Evolutionary conservation across 805 yeast species (phyloP), one percentile per base, ranked within the genome.

Genomic region (Isabelozyma gotoi): DNA sequence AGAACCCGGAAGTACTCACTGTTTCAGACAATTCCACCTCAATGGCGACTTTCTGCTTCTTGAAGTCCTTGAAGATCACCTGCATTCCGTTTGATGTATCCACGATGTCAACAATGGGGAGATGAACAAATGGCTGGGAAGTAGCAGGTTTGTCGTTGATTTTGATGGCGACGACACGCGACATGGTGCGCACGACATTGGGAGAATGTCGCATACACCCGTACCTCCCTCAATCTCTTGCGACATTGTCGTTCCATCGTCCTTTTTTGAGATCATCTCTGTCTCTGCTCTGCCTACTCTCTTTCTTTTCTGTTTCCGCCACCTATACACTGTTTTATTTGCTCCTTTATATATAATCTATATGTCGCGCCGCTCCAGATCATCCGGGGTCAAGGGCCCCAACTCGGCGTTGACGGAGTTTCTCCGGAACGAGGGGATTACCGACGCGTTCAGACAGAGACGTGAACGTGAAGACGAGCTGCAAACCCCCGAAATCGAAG

Each of bases 381-480:
- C 41, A 3, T 46, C 53, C 10, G 60, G 61, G 24, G 74, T 72
- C 10, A 55, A 69, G 33, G 87, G 85, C 5, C 87, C 96, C 36
- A 88, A 88, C 68, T 85, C 95, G 52, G 97, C 97, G 0, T 71
- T 91, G 51, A 91, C 97, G 0, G 94, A 87, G 63, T 91, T 91
- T 56, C 73, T 91, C 47, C 73, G 90, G 39, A 88, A 85, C 44
- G 96, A 90, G 63, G 97, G 97, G 29, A 91, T 91, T 65, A 85
- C 96, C 1, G 89, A 82, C 44, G 82, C 80, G 34, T 89, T 89
- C 59, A 74, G 90, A 56, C 67, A 61, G 45, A 54, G 72, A 36
- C 47, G 55, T 40, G 50, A 39, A 29, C 40, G 50, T 11, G 47
- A 51, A 36, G 44, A 41, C n/a, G n/a, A n/a, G n/a, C n/a, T 19